Base-by-base conservation (phyloP, 345 rosid species). In the Balakata baccata region DNA sequence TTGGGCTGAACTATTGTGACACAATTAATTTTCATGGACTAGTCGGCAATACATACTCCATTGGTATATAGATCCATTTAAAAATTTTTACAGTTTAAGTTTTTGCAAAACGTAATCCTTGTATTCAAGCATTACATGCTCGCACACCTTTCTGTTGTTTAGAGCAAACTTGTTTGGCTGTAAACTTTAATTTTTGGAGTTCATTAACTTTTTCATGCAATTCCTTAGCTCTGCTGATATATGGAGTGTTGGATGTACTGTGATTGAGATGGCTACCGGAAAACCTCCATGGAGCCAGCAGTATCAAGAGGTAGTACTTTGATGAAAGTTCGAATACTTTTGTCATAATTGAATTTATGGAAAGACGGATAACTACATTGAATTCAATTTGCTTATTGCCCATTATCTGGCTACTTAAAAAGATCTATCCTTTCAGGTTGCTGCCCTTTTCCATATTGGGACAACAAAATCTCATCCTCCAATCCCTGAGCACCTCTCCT, bases 251-350 rank as follows among this genome's bases (percentile, higher is more conserved):
- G 83, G 83, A 39, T 80, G 83, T 63, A 80, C 83, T 37, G 73
- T 80, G 47, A 80, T 80, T 62, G 83, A 80, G 79, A 80, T 80
- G 83, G 83, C 83, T 17, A 75, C 79, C 6, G 79, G 79, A 43
- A 80, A 80, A 57, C 74, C 79, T 39, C 83, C 83, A 34, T 80
- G 79, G 83, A 80, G 83, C 71, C 83, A 80, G 46, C 83, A 80
- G 29, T 80, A 80, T 80, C 83, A 80, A 57, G 83, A 80, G 83
- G 83, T 80, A 71, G 14, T 59, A 18, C 37, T 29, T 68, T 68
- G 72, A 43, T 78, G 63, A 53, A 45, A 70, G 68, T 43, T 51
- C 57, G 70, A 38, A 22, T 23, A 16, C 69, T 59, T 23, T 79
- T 71, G 45, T 52, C 56, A 37, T 4, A 8, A 56, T 71, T 65